A percentile compares a stretch with the other conserved stretches of the same genome.
Conservation (phyloP, 2,329 filamentous ascomycete species). For the Fusarium newnesense region DNA sequence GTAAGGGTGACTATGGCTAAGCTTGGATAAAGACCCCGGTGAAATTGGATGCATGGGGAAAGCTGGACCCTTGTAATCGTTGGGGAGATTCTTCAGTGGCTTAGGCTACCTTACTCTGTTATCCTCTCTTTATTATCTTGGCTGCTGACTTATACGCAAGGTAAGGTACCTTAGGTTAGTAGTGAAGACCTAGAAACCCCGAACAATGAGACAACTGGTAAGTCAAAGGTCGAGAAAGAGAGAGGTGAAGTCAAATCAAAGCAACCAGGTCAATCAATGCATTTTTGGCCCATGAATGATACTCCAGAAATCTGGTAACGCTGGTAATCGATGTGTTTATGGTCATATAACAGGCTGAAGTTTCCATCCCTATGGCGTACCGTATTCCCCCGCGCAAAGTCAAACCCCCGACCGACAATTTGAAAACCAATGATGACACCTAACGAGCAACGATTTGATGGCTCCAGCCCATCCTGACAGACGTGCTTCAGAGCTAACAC, state of each 20-base stretch:
- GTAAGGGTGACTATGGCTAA: neutral
- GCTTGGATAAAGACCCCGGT: constrained; percentile 33
- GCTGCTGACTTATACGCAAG: neutral
- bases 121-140: constrained; percentile 9
- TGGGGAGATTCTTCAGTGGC: constrained; percentile 34
- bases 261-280: neutral
- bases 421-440: constrained; percentile 18
- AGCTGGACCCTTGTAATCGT: constrained; percentile 41
- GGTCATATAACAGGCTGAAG: neutral
- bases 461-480: constrained; percentile 17
- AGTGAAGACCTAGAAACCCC: neutral
- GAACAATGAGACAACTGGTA: neutral
- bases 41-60: constrained; percentile 39
- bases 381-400: neutral
- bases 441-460: constrained; percentile 11
- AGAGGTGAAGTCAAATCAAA: neutral
- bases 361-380: neutral
- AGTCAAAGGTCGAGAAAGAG: neutral
- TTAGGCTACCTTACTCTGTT: neutral
- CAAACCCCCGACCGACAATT: neutral
- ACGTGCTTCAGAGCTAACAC: constrained; percentile 14
- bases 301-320: neutral
- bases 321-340: neutral
- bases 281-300: neutral
- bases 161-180: neutral